Percentiles rank a stretch among this genome's conserved stretches.
Conservation (phyloP, 768 basidiomycete genomes). For the Leccinellum albellum region DNA sequence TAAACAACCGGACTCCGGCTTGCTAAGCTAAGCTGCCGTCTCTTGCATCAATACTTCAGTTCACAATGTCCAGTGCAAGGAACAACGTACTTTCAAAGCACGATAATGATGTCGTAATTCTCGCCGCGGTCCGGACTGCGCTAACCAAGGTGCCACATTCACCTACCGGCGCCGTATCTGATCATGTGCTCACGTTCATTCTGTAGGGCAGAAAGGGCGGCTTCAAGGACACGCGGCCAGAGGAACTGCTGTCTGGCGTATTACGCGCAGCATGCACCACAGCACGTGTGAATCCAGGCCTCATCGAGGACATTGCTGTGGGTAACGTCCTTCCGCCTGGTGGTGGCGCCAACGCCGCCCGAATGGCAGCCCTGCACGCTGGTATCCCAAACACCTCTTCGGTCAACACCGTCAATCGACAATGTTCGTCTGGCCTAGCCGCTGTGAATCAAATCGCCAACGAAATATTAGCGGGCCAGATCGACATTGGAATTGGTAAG, state of each 20-base stretch:
- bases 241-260: constrained; percentile 74
- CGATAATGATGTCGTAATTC: constrained; percentile 88
- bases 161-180: neutral
- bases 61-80: constrained; percentile 38
- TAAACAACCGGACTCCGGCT: constrained; percentile 5
- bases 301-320: constrained; percentile 81
- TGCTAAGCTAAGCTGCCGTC: neutral
- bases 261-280: constrained; percentile 69
- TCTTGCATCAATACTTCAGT: neutral
- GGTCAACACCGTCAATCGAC: constrained; percentile 83
- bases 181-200: constrained; percentile 1
- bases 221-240: constrained; percentile 87
- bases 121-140: constrained; percentile 84
- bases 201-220: constrained; percentile 76
- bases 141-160: constrained; percentile 74
- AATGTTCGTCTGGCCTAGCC: constrained; percentile 85
- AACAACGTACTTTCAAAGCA: constrained; percentile 63
- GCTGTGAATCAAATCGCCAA: constrained; percentile 82
- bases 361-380: constrained; percentile 83
- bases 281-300: constrained; percentile 67
- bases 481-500: constrained; percentile 85
- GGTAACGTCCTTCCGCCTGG: constrained; percentile 88
- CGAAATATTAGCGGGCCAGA: constrained; percentile 73
- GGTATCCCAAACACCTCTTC: constrained; percentile 77
- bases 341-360: constrained; percentile 76